Percentiles rank a stretch among this genome's conserved stretches.
phyloP scores from a whole-genome alignment of 345 rosid genomes.

The Gossypium raimondii region DNA sequence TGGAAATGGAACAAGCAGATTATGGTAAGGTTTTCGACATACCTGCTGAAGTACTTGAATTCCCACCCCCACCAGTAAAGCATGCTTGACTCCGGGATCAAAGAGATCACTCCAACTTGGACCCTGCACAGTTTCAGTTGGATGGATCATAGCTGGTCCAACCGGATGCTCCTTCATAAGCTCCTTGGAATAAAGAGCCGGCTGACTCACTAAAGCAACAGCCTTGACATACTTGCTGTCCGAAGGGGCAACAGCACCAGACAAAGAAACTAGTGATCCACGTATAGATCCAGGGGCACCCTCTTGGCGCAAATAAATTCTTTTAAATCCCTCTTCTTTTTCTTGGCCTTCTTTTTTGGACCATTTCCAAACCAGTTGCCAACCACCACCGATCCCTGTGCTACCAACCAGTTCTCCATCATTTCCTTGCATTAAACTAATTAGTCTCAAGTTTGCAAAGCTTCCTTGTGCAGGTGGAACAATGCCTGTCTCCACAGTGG shows the following conservation, averaged over 20 bases:
- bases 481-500: constrained; percentile 68
- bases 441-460: constrained; percentile 49
- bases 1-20: neutral
- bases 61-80: constrained; percentile 75
- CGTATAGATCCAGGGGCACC: constrained; percentile 54
- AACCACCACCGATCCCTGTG: constrained; percentile 82
- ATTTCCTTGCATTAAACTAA: constrained; percentile 50
- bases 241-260: constrained; percentile 48
- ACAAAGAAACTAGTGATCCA: constrained; percentile 65
- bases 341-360: constrained; percentile 66
- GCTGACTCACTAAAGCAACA: constrained; percentile 84
- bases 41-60: constrained; percentile 99
- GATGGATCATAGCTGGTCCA: constrained; percentile 92
- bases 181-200: constrained; percentile 73
- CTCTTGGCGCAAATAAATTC: constrained; percentile 79
- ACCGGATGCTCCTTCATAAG: constrained; percentile 49
- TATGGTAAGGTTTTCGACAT: neutral
- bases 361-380: constrained; percentile 99
- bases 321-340: constrained; percentile 74
- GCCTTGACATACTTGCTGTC: constrained; percentile 62
- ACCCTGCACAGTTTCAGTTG: constrained; percentile 56
- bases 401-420: constrained; percentile 47
- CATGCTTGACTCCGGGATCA: constrained; percentile 94
- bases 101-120: constrained; percentile 73
- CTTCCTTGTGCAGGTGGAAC: constrained; percentile 44